phyloP scores from a whole-genome alignment of 2,329 filamentous ascomycete species.

The Fusarium anguioides region DNA sequence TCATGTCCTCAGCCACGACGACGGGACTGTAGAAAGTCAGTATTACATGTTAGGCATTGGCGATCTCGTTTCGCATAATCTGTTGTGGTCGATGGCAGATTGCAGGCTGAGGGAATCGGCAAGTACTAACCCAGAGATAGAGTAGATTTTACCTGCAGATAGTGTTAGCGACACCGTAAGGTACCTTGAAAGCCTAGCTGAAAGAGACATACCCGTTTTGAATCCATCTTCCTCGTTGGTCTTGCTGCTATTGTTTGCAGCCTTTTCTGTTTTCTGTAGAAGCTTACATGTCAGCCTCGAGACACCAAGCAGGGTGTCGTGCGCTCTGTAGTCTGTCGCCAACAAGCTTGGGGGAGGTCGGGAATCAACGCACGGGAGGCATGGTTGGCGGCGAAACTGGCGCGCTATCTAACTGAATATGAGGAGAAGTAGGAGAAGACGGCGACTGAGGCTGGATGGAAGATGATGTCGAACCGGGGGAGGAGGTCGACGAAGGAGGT shows the following conservation, averaged over 20 bases:
- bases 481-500: constrained; percentile 47
- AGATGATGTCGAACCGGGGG: constrained; percentile 49
- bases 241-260: constrained; percentile 46
- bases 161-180: constrained; percentile 43
- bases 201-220: constrained; percentile 53
- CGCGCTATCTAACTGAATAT: constrained; percentile 41
- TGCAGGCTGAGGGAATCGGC: background rate
- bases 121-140: constrained; percentile 68
- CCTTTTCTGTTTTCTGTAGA: constrained; percentile 40
- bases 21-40: constrained; percentile 74
- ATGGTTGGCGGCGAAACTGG: constrained; percentile 57
- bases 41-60: constrained; percentile 6
- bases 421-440: constrained; percentile 42
- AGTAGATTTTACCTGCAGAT: constrained; percentile 68
- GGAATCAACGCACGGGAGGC: constrained; percentile 63
- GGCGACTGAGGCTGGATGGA: constrained; percentile 48
- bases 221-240: constrained; percentile 52
- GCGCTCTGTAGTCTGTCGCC: constrained; percentile 31
- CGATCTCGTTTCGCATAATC: constrained; percentile 6
- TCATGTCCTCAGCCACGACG: constrained; percentile 97
- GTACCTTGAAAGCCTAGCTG: constrained; percentile 11
- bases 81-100: constrained; percentile 4
- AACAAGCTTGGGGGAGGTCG: constrained; percentile 31
- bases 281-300: constrained; percentile 31
- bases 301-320: constrained; percentile 20